Base-by-base conservation (phyloP, 2,329 filamentous ascomycete genomes). In the Shiraia sp. region DNA sequence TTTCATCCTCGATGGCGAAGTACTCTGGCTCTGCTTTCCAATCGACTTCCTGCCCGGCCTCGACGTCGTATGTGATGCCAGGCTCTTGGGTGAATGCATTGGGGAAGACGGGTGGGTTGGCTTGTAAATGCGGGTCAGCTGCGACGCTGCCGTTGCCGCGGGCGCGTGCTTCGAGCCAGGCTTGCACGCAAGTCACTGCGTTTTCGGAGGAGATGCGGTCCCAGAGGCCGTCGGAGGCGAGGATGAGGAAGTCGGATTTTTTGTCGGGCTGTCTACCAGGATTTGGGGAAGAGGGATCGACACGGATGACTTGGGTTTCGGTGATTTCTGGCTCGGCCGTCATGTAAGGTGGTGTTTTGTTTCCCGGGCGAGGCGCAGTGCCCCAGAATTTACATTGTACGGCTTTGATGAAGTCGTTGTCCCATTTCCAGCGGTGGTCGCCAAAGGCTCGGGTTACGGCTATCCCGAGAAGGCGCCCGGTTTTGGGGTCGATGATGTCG, bases 171-270 rank as follows among this genome's bases (percentile, higher is more conserved):
- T 69, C 69, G 9, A 79, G 59, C 82, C 83, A 88, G 44, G 68
- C 71, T 26, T 73, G 72, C 0, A 85, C 78, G 22, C 82, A 74
- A 15, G 76, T 70, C 1, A 86, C 81, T 1, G 80, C 81, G 49
- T 85, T 71, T 30, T 78, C 72, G 47, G 69, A 82, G 9, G 73
- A 75, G 15, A 86, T 74, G 34, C 72, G 72, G 47, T 87, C 81
- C 78, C 85, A 89, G 2, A 88, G 60, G 0, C 85, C 85, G 51
- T 88, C 85, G 0, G 77, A 80, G 0, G 83, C 85, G 51, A 88
- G 72, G 47, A 88, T 83, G 36, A 87, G 63, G 54, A 88, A 88
- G 35, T 79, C 76, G 19, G 19, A 4, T 22, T 22, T 8, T 22
- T 32, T 27, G 9, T 14, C 15, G 6, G 47, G n/a, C n/a, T n/a